A percentile compares a stretch with the other conserved stretches of the same genome.
These are phyloP conservation scores for Nidula microcarpa DNA, from an alignment of 768 basidiomycete species.

Conservation along the genomic window DNA sequence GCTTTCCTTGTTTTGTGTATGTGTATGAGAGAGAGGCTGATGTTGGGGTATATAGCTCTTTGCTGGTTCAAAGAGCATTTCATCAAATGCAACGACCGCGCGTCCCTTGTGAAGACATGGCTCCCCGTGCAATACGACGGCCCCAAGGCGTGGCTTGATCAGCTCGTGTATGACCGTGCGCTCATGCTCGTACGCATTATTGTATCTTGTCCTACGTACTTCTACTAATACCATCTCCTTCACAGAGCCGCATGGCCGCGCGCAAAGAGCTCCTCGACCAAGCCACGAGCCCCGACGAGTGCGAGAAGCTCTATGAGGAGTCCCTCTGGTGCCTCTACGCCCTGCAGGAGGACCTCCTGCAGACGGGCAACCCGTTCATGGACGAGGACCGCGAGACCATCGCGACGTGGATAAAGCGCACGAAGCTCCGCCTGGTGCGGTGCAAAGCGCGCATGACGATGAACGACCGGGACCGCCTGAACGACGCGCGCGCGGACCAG, in stretches of 20 bases:
- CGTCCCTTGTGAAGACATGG: constrained; percentile 86
- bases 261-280: constrained; percentile 86
- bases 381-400: constrained; percentile 82
- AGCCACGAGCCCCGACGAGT: constrained; percentile 71
- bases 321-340: constrained; percentile 93
- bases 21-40: no score
- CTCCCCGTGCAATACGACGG: constrained; percentile 79
- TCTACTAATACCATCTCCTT: neutral
- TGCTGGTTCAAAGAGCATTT: constrained; percentile 94
- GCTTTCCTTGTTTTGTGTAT: no score
- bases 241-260: constrained; percentile 88
- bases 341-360: constrained; percentile 83
- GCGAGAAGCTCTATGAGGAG: constrained; percentile 93
- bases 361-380: constrained; percentile 79
- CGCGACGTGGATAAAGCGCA: constrained; percentile 80
- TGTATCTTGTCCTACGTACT: neutral
- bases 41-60: constrained; percentile 43
- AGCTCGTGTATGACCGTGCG: constrained; percentile 90
- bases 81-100: constrained; percentile 91
- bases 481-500: constrained; percentile 75
- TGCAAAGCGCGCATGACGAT: constrained; percentile 77
- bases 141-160: constrained; percentile 81
- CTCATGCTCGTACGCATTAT: constrained; percentile 65
- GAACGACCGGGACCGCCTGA: constrained; percentile 68
- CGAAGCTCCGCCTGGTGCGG: constrained; percentile 77